Base-by-base conservation (phyloP, 1,139 yeast genomes). In the Yamadazyma trypodendri region DNA sequence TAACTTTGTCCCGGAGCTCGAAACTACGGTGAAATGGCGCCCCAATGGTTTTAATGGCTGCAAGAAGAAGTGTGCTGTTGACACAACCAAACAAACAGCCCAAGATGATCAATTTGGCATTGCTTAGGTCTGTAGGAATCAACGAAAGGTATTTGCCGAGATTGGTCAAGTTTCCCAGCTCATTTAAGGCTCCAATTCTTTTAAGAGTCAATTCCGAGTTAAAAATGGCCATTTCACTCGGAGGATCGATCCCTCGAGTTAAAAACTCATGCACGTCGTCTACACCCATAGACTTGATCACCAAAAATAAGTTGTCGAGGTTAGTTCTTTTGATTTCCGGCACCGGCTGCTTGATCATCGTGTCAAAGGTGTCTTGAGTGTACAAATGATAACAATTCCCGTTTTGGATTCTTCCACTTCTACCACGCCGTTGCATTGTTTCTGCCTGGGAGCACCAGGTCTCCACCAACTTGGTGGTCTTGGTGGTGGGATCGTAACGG, bases 391-490 rank as follows among this genome's bases (percentile, higher is more conserved):
- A 92, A 46, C 97, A 89, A 10, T 68, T 68, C 42, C 98, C 98
- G 22, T 71, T 72, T 20, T 82, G 76, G 12, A 90, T 89, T 75
- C 98, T 92, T 46, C 98, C 98, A n/a, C 97, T 94, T 69, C 98
- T 86, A 56, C 98, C 98, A 56, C 96, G 72, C 62, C 98, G 76
- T 60, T 92, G 98, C 30, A 80, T 77, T n/a, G 84, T 82, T 54
- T 95, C 96, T 0, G 97, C 97, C 46, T 76, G 77, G 0, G 97
- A 90, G 24, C 90, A 88, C 89, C 96, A 90, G 3, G 75, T 71
- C 54, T 90, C 97, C 3, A 81, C 70, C 31, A 92, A 69, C 43
- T 77, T 77, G 0, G 95, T 82, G 3, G 89, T 75, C 48, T 85
- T 84, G 12, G 80, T 68, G 27, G 64, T 68, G 0, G 87, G 53